Conservation (phyloP, 78 protist species). For the Guillardia theta region DNA sequence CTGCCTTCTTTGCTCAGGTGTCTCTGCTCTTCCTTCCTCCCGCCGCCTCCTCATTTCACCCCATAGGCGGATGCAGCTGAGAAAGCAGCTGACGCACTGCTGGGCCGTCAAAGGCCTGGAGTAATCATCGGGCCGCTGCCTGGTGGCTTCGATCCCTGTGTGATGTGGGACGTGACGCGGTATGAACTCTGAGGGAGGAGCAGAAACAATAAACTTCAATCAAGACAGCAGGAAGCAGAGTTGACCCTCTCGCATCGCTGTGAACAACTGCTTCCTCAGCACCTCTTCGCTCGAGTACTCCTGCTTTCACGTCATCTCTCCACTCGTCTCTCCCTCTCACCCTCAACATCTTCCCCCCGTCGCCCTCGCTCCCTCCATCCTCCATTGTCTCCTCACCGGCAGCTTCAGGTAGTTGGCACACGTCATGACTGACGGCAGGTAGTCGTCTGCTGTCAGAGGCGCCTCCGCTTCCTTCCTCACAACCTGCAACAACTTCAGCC, state of each 20-base stretch:
- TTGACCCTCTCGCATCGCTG: not conserved
- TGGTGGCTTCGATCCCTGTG: too few species aligned
- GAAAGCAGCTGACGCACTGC: too few species aligned
- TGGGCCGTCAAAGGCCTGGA: too few species aligned
- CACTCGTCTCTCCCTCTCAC: not conserved
- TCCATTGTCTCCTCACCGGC: not conserved
- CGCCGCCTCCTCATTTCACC: too few species aligned
- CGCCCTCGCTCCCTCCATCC: not conserved
- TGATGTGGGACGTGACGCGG: too few species aligned
- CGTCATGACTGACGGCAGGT: slow-evolving; percentile 41
- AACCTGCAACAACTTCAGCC: too few species aligned
- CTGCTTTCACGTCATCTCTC: not conserved
- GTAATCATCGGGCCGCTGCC: too few species aligned
- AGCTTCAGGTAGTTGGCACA: slow-evolving; percentile 39
- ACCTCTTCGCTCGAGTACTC: not conserved
- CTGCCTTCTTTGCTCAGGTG: too few species aligned
- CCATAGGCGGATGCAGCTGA: too few species aligned
- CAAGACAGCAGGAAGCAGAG: slow-evolving; percentile 31
- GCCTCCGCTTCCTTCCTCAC: not conserved
- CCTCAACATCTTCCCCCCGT: not conserved
- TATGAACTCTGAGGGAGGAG: too few species aligned
- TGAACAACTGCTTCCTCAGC: not conserved
- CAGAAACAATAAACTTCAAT: too few species aligned
- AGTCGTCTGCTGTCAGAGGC: not conserved
- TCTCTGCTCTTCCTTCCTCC: too few species aligned